Base-by-base conservation (phyloP, 2,329 filamentous ascomycete species). In the Scorias spongiosa region DNA sequence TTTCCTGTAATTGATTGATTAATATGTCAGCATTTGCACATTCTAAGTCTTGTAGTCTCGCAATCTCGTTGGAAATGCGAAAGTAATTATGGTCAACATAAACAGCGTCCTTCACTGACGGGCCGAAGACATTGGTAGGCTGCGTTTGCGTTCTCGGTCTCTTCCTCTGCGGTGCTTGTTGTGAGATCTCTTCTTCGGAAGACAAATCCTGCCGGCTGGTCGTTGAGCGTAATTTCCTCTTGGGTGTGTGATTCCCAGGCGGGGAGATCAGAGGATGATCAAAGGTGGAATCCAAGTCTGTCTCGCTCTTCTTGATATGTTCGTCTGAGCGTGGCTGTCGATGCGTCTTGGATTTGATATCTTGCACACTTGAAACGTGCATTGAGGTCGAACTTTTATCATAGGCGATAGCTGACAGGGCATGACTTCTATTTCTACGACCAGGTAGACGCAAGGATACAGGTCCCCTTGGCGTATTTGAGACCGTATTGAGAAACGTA, bases 1-100 rank as follows among this genome's bases (percentile, higher is more conserved):
- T 81, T 61, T 96, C 91, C 68, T 76, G 42, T 41, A 43, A 28
- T 18, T 37, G 2, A 17, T 14, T 20, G n/a, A 44, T 29, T 10
- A 29, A n/a, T 14, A 34, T 30, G 36, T 43, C 38, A 11, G n/a
- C 10, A 20, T 30, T 15, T 10, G 14, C 28, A 10, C 15, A 29
- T 9, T 17, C 8, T 18, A 41, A 5, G 4, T 28, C 17, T 26
- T 41, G 29, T 17, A 41, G 6, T 8, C 29, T 29, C 18, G 26
- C 29, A 9, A 37, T 36, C 1, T 10, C 17, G 18, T 40, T 30
- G 30, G 36, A 28, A n/a, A 12, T 14, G 10, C 40, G 18, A 11
- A 39, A 32, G 18, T 17, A 40, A 34, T 17, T 36, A 5, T 12
- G 11, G 32, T 36, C 32, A 12, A 36, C 32, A 36, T 15, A 36